phyloP scores from a whole-genome alignment of 345 rosid species.

The Ailanthus altissimus region DNA sequence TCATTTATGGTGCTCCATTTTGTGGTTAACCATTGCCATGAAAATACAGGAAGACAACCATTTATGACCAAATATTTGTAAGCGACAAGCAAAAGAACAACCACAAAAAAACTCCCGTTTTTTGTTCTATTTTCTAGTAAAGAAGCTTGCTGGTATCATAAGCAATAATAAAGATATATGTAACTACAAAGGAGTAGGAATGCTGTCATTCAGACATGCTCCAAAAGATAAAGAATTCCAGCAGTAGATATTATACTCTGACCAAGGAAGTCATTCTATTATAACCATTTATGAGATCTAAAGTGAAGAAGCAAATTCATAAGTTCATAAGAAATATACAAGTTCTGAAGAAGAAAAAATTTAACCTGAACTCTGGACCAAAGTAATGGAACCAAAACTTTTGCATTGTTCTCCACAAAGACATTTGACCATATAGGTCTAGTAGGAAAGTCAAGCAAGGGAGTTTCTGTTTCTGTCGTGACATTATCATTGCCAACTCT shows the following conservation, averaged over 20 bases:
- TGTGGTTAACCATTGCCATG: not conserved
- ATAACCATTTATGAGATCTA: not conserved
- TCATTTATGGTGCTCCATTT: not conserved
- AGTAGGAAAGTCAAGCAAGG: conserved; percentile 88
- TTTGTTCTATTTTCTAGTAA: not conserved
- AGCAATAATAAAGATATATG: conserved; percentile 14
- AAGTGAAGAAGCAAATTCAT: not conserved
- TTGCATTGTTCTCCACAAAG: conserved; percentile 86
- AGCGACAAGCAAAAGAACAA: not conserved
- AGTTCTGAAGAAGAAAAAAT: conserved; percentile 14
- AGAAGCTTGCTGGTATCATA: not conserved
- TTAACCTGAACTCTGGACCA: conserved; percentile 98
- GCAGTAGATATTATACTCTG: not conserved
- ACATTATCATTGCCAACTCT: conserved; percentile 83
- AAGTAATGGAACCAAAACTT: conserved; percentile 88
- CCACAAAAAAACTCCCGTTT: not conserved
- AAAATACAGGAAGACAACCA: not conserved
- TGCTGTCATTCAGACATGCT: not conserved
- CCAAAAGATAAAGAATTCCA: conserved; percentile 8
- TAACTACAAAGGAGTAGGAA: conserved; percentile 1
- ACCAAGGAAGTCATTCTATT: not conserved
- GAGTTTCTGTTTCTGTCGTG: conserved; percentile 92
- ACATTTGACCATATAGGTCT: conserved; percentile 87
- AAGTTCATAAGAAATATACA: conserved; percentile 17
- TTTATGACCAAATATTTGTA: not conserved